Conservation (phyloP, 306 rosid genomes). For the Cyamopsis tetragonoloba region DNA sequence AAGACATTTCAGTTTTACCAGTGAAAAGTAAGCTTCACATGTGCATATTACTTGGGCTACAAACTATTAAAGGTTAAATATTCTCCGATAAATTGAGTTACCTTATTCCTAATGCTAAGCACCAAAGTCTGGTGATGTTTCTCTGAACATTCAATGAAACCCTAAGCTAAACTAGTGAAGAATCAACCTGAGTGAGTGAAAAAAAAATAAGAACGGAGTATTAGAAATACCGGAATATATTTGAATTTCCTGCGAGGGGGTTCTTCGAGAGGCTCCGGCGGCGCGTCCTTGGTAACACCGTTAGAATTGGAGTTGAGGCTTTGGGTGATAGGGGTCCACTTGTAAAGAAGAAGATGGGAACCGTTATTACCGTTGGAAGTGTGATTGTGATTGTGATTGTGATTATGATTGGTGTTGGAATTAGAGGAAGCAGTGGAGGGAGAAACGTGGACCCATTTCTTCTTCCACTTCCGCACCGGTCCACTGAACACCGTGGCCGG, state of each 20-base stretch:
- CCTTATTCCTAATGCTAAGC: not conserved
- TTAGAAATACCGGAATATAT: constrained; percentile 72
- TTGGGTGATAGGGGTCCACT: constrained; percentile 88
- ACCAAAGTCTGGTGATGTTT: not conserved
- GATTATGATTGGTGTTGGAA: constrained; percentile 29
- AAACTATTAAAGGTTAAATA: no score
- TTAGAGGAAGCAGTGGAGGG: constrained; percentile 45
- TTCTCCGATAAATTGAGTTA: not conserved
- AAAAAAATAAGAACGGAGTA: not conserved
- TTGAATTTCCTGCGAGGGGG: constrained; percentile 85
- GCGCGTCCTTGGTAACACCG: constrained; percentile 25
- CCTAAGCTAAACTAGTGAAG: constrained; percentile 4
- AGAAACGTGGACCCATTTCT: constrained; percentile 91
- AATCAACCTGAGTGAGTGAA: no score
- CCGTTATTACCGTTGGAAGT: constrained; percentile 70
- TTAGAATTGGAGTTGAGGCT: constrained; percentile 43
- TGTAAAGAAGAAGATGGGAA: constrained; percentile 75
- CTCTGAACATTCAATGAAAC: constrained; percentile 11
- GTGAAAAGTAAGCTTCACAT: no score
- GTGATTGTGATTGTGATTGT: constrained; percentile 20
- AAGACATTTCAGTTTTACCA: no score
- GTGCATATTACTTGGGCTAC: no score
- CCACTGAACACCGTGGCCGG: constrained; percentile 96
- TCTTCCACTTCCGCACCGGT: constrained; percentile 98
- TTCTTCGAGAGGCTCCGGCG: constrained; percentile 47